A percentile compares a stretch with the other conserved stretches of the same genome.
Conservation (phyloP, 139 green algal species). For the Axilococcus clingmanii region DNA sequence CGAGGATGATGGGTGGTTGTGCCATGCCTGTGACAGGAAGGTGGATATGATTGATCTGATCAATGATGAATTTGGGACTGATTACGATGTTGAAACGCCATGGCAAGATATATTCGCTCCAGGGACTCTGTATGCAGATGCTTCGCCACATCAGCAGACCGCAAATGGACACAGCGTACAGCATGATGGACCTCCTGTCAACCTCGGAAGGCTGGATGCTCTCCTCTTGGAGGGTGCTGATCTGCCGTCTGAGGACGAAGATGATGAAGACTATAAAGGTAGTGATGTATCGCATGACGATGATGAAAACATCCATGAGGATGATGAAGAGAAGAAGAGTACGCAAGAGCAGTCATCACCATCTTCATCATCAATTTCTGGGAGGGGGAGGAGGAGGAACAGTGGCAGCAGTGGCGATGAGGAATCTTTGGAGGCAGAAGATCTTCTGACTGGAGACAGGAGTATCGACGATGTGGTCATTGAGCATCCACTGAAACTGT, state of each 20-base stretch:
- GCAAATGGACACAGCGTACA: too few species aligned
- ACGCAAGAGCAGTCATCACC: background rate
- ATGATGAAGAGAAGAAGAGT: constrained; percentile 4
- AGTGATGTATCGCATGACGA: constrained; percentile 5
- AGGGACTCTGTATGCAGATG: constrained; percentile 8
- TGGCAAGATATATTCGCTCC: constrained; percentile 32
- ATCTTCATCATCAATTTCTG: background rate
- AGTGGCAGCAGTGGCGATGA: too few species aligned
- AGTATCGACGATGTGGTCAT: too few species aligned
- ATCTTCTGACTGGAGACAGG: too few species aligned
- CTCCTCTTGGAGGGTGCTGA: constrained; percentile 20
- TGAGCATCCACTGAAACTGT: too few species aligned
- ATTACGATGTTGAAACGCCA: constrained; percentile 39
- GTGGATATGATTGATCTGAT: constrained; percentile 47
- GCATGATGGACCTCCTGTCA: constrained; percentile 7
- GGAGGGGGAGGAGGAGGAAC: background rate
- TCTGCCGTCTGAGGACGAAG: constrained; percentile 29
- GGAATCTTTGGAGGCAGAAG: too few species aligned
- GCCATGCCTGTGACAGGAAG: constrained; percentile 70
- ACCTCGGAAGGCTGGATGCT: constrained; percentile 8
- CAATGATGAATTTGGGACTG: constrained; percentile 50
- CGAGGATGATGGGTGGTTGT: constrained; percentile 74
- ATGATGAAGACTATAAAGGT: constrained; percentile 28
- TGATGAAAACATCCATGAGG: background rate
- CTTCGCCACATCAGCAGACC: background rate